Evolutionary conservation across 805 yeast species (phyloP).

Genomic region (Saccharomycopsis fermentans): DNA sequence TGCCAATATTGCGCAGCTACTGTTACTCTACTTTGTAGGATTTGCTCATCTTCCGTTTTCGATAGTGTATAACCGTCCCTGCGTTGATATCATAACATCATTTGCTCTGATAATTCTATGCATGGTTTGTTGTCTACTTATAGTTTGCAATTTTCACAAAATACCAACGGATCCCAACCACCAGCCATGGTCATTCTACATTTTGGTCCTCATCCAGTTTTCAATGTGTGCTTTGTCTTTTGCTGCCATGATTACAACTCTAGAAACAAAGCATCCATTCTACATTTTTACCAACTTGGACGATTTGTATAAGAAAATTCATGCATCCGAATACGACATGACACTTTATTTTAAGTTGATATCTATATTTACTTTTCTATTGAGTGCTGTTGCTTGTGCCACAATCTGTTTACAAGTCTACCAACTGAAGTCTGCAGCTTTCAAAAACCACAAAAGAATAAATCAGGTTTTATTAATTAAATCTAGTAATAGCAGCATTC

Average conservation of each 20-base stretch:
- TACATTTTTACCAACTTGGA: neutral
- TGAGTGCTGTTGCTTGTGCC: neutral
- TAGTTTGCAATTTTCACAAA: neutral
- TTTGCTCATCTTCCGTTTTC: slow-evolving; percentile 6
- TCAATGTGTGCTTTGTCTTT: neutral
- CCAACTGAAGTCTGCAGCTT: neutral
- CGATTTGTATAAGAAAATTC: neutral
- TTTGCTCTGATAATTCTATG: neutral
- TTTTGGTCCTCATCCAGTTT: neutral
- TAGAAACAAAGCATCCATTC: neutral
- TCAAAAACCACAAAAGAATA: neutral
- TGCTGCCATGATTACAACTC: neutral
- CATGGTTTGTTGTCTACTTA: slow-evolving; percentile 6
- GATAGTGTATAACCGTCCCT: slow-evolving; percentile 5
- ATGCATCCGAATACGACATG: neutral
- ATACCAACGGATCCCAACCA: neutral
- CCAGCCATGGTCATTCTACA: neutral
- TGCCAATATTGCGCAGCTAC: neutral
- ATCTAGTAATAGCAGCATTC: neutral
- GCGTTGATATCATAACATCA: slow-evolving; percentile 2
- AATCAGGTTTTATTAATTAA: neutral
- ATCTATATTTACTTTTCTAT: neutral
- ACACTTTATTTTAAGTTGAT: slow-evolving; percentile 3
- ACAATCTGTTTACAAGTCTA: neutral
- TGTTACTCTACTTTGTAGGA: slow-evolving; percentile 4